Evolutionary conservation across 257 asterid species (phyloP), one percentile per base, ranked within the genome.

Genomic region (Eucommia ulmoides): DNA sequence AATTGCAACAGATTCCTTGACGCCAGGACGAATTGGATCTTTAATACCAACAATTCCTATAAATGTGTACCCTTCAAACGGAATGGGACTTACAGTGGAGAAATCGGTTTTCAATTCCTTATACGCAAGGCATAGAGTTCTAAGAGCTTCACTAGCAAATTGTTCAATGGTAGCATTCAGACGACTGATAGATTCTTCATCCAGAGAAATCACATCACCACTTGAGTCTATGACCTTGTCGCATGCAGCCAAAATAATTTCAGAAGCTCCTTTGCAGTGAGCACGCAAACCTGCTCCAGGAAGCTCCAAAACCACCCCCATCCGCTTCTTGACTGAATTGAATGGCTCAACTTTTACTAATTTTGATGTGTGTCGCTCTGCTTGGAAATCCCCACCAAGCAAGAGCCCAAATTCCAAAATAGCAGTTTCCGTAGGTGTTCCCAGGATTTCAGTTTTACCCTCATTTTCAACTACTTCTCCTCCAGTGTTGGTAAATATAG

Each of bases 1-100:
- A 53, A 79, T 77, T 19, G 85, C 81, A 49, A 85, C 95, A 29
- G 95, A 85, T 66, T 82, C 92, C 85, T 73, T 85, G 33, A 85
- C 95, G 61, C 95, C 94, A 17, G 83, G 83, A 23, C 95, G 88
- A 61, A 85, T 88, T 4, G 95, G 95, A 75, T 85, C 95, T 61
- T 82, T 85, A 54, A 85, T 85, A 29, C 95, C 95, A 20, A 85
- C 76, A 33, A 85, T 79, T 42, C 92, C 94, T 52, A 85, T 71
- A 71, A 80, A 72, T 51, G 78, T 79, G 66, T 82, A 85, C 22
- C 85, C 88, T 73, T 60, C 88, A 59, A 77, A 79, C 19, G 95
- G 81, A 49, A 85, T 59, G 10, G 76, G 53, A 54, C 66, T 60
- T 51, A 56, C 78, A 54, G 66, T 66, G 2, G 77, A 57, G 61